Conservation (phyloP, 352 stramenopile species). For the Elongisporangium senticosum region DNA sequence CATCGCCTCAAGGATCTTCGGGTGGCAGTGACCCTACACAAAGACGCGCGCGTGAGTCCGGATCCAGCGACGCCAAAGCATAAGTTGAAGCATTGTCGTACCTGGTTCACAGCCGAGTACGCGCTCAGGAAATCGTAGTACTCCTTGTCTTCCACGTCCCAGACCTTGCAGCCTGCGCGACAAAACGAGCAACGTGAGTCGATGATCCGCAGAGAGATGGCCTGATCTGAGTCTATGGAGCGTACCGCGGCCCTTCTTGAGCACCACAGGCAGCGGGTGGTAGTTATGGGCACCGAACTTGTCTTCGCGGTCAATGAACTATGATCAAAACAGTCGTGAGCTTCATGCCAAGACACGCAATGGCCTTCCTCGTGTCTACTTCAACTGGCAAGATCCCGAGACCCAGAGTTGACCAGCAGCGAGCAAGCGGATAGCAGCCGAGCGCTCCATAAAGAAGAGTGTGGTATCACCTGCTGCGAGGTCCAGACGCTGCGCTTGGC, state of each 20-base stretch:
- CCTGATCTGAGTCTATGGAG: slow-evolving; percentile 4
- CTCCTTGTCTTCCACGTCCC: slow-evolving; percentile 94
- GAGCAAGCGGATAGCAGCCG: not conserved
- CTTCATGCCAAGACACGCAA: not conserved
- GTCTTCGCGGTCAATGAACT: slow-evolving; percentile 87
- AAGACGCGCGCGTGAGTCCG: not conserved
- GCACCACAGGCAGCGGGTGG: slow-evolving; percentile 96
- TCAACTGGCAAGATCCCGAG: not conserved
- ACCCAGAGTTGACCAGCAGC: slow-evolving; percentile 4
- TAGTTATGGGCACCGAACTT: slow-evolving; percentile 98
- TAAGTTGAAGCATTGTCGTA: slow-evolving; percentile 1
- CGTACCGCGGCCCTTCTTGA: slow-evolving; percentile 81
- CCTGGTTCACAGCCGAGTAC: slow-evolving; percentile 89
- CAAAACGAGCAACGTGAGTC: not conserved
- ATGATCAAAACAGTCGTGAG: not conserved
- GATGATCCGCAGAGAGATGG: not conserved
- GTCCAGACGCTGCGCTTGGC: slow-evolving; percentile 30
- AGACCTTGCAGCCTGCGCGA: slow-evolving; percentile 89
- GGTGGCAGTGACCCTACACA: slow-evolving; percentile 95
- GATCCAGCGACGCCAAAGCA: slow-evolving; percentile 1
- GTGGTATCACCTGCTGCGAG: slow-evolving; percentile 27
- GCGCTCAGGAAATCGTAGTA: slow-evolving; percentile 98
- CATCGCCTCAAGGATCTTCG: slow-evolving; percentile 94
- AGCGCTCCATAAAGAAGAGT: not conserved
- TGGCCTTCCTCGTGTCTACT: not conserved